Conservation (phyloP, 805 yeast species). For the Starmerella tilneyi region DNA sequence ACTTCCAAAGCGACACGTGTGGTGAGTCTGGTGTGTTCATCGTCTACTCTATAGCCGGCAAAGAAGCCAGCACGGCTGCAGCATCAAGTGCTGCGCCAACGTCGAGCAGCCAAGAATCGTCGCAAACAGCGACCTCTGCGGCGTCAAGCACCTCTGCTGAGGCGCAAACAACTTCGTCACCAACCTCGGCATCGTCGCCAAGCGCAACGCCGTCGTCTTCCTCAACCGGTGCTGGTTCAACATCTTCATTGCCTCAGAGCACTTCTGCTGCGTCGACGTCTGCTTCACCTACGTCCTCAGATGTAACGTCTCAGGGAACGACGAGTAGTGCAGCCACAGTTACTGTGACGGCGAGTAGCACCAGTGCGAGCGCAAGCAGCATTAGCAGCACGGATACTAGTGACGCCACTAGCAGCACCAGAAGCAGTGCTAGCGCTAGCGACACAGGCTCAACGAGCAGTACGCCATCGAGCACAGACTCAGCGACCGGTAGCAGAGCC, state of each 20-base stretch:
- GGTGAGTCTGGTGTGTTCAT: slow-evolving; percentile 46
- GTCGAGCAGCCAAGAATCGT: slow-evolving; percentile 12
- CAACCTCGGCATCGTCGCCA: not conserved
- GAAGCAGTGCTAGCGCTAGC: not conserved
- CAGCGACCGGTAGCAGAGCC: not conserved
- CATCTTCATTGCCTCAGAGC: too few species aligned
- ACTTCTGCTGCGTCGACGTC: not conserved
- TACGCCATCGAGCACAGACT: not conserved
- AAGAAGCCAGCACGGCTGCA: slow-evolving; percentile 23
- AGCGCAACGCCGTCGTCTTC: not conserved
- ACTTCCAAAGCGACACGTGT: slow-evolving; percentile 54
- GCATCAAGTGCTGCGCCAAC: slow-evolving; percentile 25
- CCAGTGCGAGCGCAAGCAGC: not conserved
- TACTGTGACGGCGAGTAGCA: slow-evolving; percentile 6
- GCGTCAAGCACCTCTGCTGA: slow-evolving; percentile 25
- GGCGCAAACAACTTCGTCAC: not conserved
- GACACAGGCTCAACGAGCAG: not conserved
- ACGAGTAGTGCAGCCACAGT: not conserved
- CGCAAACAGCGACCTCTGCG: slow-evolving; percentile 27
- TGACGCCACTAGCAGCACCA: not conserved
- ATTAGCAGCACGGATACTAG: not conserved
- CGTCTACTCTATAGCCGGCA: slow-evolving; percentile 25
- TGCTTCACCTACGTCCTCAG: not conserved
- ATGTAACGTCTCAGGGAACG: too few species aligned
- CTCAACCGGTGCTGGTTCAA: not conserved